A percentile compares a stretch with the other conserved stretches of the same genome.
These are phyloP conservation scores for Yamadazyma epiphylla DNA, from an alignment of 1,139 yeast genomes.

Conservation along the genomic window DNA sequence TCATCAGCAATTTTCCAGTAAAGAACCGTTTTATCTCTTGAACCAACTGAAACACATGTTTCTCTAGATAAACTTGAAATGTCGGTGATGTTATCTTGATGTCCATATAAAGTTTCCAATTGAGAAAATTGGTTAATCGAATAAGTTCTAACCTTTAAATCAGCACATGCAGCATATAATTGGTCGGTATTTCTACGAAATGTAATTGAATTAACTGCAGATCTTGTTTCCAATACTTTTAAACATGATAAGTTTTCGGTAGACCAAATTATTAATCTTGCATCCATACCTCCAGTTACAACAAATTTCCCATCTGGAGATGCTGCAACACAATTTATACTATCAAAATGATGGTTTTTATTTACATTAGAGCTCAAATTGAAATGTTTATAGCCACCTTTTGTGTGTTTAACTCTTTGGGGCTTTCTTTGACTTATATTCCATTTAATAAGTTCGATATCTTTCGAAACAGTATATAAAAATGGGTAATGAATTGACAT, in stretches of 20 bases:
- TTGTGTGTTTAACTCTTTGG: constrained; percentile 55
- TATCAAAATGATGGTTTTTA: constrained; percentile 68
- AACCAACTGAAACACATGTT: constrained; percentile 92
- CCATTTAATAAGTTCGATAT: constrained; percentile 79
- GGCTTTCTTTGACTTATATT: constrained; percentile 49
- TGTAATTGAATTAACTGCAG: constrained; percentile 66
- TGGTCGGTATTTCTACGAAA: constrained; percentile 83
- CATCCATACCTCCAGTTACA: constrained; percentile 88
- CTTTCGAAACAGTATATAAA: constrained; percentile 83
- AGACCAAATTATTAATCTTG: constrained; percentile 80
- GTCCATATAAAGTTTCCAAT: constrained; percentile 89
- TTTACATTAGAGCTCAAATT: constrained; percentile 35
- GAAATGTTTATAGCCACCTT: constrained; percentile 53
- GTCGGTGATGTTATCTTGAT: constrained; percentile 84
- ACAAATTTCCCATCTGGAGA: constrained; percentile 84
- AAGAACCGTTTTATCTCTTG: constrained; percentile 92
- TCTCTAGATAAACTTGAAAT: constrained; percentile 78
- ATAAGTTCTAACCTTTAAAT: constrained; percentile 83
- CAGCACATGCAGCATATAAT: constrained; percentile 89
- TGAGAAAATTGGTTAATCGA: constrained; percentile 84
- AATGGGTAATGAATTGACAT: constrained; percentile 52
- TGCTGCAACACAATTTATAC: constrained; percentile 74
- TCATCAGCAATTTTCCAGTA: constrained; percentile 97
- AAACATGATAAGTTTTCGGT: constrained; percentile 71
- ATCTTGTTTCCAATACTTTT: constrained; percentile 73